Conservation (phyloP, 345 rosid genomes). For the Hibiscus mutabilis region DNA sequence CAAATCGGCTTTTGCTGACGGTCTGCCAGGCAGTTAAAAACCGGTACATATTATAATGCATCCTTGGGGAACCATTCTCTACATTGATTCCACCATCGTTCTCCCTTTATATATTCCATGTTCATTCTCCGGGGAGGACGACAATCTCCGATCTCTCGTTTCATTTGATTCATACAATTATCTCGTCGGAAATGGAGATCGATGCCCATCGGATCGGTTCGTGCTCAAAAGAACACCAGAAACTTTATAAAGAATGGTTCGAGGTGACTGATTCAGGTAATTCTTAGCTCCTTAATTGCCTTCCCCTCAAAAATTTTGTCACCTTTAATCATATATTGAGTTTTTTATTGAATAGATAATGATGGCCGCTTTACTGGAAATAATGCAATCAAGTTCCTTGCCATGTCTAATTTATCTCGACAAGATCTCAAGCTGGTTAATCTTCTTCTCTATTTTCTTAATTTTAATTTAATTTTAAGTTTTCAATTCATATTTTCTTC, state of each 20-base stretch:
- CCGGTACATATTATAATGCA: neutral
- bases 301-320: neutral
- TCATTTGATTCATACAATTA: neutral
- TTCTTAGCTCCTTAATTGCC: neutral
- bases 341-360: constrained; percentile 34
- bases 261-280: constrained; percentile 72
- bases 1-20: no score
- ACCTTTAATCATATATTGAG: neutral
- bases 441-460: neutral
- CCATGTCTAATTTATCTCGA: constrained; percentile 70
- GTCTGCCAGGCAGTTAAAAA: no score
- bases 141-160: neutral
- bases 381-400: constrained; percentile 75
- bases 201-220: constrained; percentile 51
- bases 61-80: neutral
- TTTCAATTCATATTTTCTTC: neutral
- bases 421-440: constrained; percentile 79
- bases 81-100: neutral
- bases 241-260: constrained; percentile 83
- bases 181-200: constrained; percentile 51
- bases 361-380: constrained; percentile 89
- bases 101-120: neutral
- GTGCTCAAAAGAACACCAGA: constrained; percentile 74
- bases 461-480: neutral
- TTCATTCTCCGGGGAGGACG: neutral